Evolutionary conservation across 208 protist genomes (phyloP).

Genomic region (Wallacemonas sp.): DNA sequence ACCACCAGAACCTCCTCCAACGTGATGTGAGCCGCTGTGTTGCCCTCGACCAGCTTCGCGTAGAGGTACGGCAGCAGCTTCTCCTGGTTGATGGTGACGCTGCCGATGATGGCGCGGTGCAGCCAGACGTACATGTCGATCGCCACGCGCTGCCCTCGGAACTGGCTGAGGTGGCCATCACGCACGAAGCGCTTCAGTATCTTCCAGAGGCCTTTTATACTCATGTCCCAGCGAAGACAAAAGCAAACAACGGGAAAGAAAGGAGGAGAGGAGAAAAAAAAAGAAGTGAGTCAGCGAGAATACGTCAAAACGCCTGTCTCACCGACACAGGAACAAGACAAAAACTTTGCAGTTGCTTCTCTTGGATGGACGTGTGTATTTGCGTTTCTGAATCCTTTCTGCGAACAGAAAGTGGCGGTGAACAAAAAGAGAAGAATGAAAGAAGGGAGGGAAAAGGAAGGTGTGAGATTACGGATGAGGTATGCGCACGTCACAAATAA

Average conservation of each 20-base stretch:
- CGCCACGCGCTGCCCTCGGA: slow-evolving; percentile 71
- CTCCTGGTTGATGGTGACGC: slow-evolving; percentile 37
- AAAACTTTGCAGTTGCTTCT: too few species aligned
- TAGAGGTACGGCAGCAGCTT: slow-evolving; percentile 30
- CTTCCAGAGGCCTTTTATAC: slow-evolving; percentile 86
- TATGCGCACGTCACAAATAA: too few species aligned
- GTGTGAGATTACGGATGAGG: too few species aligned
- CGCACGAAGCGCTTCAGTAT: slow-evolving; percentile 71
- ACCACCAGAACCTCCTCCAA: slow-evolving; percentile 38
- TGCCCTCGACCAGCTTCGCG: slow-evolving; percentile 18
- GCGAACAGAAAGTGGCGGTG: too few species aligned
- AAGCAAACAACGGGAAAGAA: slow-evolving; percentile 2
- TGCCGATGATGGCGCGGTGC: slow-evolving; percentile 58
- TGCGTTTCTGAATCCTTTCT: too few species aligned
- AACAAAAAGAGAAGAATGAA: too few species aligned
- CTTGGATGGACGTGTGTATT: too few species aligned
- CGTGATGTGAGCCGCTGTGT: slow-evolving; percentile 1
- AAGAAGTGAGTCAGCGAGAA: neutral
- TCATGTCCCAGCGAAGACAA: slow-evolving; percentile 42
- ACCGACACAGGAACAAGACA: too few species aligned
- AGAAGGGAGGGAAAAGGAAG: too few species aligned
- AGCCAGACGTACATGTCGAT: slow-evolving; percentile 93
- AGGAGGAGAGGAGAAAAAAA: neutral
- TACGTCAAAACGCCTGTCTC: too few species aligned
- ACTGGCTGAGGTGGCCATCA: slow-evolving; percentile 76